Conservation (phyloP, 1,284 basidiomycete genomes). For the Marasmius tenuissimus region DNA sequence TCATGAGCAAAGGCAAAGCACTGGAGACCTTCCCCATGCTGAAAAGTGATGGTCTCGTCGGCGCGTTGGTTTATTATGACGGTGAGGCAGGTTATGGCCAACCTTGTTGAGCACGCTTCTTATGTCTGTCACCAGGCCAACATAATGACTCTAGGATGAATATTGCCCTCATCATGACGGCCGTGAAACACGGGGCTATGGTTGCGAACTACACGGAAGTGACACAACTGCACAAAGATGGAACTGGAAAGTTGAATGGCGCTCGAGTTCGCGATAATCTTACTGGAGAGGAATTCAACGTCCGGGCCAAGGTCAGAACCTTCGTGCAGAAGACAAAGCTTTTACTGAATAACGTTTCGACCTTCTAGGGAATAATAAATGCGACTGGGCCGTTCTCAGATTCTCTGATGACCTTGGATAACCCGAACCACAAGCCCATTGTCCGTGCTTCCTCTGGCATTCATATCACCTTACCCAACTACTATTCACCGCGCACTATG, state of each 20-base stretch:
- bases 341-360: conserved; percentile 1
- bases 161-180: conserved; percentile 90
- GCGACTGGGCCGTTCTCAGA: conserved; percentile 96
- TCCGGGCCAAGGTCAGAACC: conserved; percentile 72
- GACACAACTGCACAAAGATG: conserved; percentile 73
- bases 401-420: conserved; percentile 83
- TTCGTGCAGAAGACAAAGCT: neutral
- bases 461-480: conserved; percentile 96
- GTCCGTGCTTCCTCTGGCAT: conserved; percentile 93
- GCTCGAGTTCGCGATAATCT: conserved; percentile 83
- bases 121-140: conserved; percentile 59
- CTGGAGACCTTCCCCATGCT: conserved; percentile 96
- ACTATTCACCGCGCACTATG: conserved; percentile 95
- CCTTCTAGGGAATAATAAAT: conserved; percentile 82
- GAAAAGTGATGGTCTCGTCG: conserved; percentile 90
- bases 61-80: conserved; percentile 96
- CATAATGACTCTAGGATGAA: conserved; percentile 99
- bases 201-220: conserved; percentile 94
- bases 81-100: conserved; percentile 42
- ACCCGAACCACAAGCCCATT: conserved; percentile 82
- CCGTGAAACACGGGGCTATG: conserved; percentile 89
- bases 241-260: conserved; percentile 68
- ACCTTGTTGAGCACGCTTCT: neutral
- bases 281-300: conserved; percentile 81
- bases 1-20: conserved; percentile 93